Evolutionary conservation across 805 yeast genomes (phyloP), one percentile per base, ranked within the genome.

Genomic region (Nakazawaea holstii): DNA sequence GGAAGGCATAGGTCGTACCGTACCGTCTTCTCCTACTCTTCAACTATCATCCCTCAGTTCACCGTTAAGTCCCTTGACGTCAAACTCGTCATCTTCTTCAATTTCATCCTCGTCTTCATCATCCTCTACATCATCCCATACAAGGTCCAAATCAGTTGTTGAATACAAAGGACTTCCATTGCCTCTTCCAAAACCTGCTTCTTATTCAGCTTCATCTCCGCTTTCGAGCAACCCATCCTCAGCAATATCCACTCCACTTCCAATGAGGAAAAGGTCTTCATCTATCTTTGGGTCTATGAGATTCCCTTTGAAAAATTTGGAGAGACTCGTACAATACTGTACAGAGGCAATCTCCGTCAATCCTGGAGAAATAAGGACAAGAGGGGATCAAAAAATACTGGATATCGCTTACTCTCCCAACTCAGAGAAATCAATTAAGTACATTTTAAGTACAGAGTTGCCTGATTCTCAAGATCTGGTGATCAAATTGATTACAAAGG

Each of bases 291-390:
- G 67, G 5, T 59, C 68, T 9, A 54, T 67, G 43, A 56, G 84
- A 51, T 82, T 82, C 51, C 89, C 89, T 0, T 74, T 80, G 57
- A 84, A 82, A 28, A 77, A 82, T 20, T 62, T 82, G 45, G 79
- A 75, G 47, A 62, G 76, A 45, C 59, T 87, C 10, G 59, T 77
- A 4, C 88, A 84, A 15, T 70, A 85, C 44, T 81, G 91, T 57
- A 90, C 87, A 46, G 82, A 81, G 52, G 91, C 96, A 0, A 66
- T 88, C 17, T 70, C 75, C 36, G 77, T 90, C 10, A 87, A 85
- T 55, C 83, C 87, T 1, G 85, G 87, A n/a, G 87, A 81, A 53
- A 69, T 79, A 17, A 40, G 41, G 0, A 41, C 50, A 11, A 50
- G 53, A 37, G 62, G 59, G 11, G 62, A 56, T 15, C 49, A 52